Base-by-base conservation (phyloP, 805 yeast genomes). In the Sugiyamaella valdiviana region DNA sequence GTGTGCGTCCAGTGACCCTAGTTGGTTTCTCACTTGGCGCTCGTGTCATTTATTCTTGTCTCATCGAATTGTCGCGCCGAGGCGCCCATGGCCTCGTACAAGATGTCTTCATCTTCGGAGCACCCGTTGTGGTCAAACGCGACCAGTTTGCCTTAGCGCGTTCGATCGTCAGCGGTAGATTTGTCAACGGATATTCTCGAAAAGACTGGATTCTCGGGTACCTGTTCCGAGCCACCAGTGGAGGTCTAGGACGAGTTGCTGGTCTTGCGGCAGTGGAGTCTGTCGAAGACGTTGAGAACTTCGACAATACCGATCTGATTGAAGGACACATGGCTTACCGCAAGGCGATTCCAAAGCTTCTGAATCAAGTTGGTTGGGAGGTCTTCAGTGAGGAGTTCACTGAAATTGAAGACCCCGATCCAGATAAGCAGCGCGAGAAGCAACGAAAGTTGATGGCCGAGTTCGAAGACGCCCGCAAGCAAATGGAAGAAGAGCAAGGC, bases 281-380 rank as follows among this genome's bases (percentile, higher is more conserved):
- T 9, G 54, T 39, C 17, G 68, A 79, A 17, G 73, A 76, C 20
- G 72, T 93, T 24, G 95, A 89, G 55, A 91, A 91, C 64, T 75
- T 83, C 53, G 95, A 93, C 61, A 87, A 95, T 60, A 85, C 98
- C 0, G 88, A 82, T 16, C 59, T 74, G 46, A 96, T 91, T 3
- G 89, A 85, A 51, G 99, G 99, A 1, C 99, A 93, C 69, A 87
- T 93, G 96, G 88, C 85, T n/a, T 93, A 93, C 67, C 83, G 99
- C 69, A 83, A 83, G 53, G 89, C 88, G 10, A 88, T 93, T 77
- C 99, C 99, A 1, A 79, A 79, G 57, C 73, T 93, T 39, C 63
- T 93, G 55, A 76, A 77, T 53, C 66, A 69, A 44, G 58, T 86
- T 37, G 90, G 85, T 3, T 84, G 95, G 80, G 83, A 85, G 48